These are phyloP conservation scores for Claviceps digitariae DNA, from an alignment of 2,329 filamentous ascomycete species.

Conservation along the genomic window DNA sequence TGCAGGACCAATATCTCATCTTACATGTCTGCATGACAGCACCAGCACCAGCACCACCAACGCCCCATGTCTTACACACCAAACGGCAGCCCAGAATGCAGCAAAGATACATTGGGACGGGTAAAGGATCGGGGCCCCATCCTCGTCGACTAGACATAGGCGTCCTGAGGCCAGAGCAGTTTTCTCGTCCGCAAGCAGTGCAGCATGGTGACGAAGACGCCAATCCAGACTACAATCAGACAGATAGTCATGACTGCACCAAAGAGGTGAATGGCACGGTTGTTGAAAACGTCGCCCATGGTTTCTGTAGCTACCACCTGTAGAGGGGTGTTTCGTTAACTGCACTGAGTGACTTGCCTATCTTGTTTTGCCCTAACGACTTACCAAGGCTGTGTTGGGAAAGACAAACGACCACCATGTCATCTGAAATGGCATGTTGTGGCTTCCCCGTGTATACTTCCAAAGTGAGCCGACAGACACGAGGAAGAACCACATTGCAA, in stretches of 20 bases:
- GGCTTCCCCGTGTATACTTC: conserved; percentile 44
- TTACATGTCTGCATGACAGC: background rate
- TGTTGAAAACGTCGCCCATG: conserved; percentile 49
- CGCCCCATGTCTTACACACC: background rate
- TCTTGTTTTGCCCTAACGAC: too few species aligned
- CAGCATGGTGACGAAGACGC: conserved; percentile 58
- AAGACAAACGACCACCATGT: conserved; percentile 78
- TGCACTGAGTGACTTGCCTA: too few species aligned
- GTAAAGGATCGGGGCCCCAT: background rate
- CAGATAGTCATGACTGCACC: conserved; percentile 54
- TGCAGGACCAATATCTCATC: background rate
- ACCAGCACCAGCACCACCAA: background rate
- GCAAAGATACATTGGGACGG: conserved; percentile 1
- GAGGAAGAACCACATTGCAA: conserved; percentile 77
- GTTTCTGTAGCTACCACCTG: conserved; percentile 56
- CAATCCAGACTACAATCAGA: conserved; percentile 53
- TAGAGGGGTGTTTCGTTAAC: background rate
- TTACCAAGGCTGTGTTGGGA: conserved; percentile 58
- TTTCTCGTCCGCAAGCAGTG: conserved; percentile 50
- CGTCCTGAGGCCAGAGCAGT: conserved; percentile 64
- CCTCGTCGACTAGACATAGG: conserved; percentile 4
- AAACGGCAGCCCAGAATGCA: conserved; percentile 2
- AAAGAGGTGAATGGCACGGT: conserved; percentile 47
- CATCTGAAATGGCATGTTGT: conserved; percentile 64
- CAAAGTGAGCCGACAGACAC: conserved; percentile 64